A percentile compares a stretch with the other conserved stretches of the same genome.
phyloP scores from a whole-genome alignment of 2,329 filamentous ascomycete genomes.

The Cladosporium sp. region DNA sequence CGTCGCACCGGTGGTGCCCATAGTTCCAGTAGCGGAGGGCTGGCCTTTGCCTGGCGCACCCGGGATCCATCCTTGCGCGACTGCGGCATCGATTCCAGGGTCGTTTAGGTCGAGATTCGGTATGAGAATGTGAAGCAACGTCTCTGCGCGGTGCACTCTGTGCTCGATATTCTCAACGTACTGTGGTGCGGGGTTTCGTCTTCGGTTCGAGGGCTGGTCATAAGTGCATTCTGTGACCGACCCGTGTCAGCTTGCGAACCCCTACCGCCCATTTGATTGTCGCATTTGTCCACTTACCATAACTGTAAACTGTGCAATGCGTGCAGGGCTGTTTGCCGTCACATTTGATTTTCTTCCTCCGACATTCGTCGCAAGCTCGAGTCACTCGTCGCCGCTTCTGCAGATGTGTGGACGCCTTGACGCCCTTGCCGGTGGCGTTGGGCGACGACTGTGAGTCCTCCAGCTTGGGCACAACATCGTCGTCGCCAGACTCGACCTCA shows the following conservation, averaged over 20 bases:
- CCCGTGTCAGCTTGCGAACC: not conserved
- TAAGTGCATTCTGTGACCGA: constrained; percentile 75
- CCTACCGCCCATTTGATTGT: not conserved
- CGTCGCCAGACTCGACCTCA: constrained; percentile 26
- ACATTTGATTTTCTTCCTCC: constrained; percentile 57
- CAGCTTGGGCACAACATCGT: constrained; percentile 26
- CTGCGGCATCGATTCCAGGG: constrained; percentile 69
- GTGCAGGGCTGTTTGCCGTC: constrained; percentile 57
- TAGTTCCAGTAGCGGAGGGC: constrained; percentile 9
- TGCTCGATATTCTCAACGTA: constrained; percentile 86
- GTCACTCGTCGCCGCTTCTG: constrained; percentile 78
- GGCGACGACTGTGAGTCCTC: constrained; percentile 24
- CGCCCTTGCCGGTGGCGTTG: constrained; percentile 12
- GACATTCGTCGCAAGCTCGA: constrained; percentile 80
- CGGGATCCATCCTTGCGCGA: constrained; percentile 40
- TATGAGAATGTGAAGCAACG: constrained; percentile 69
- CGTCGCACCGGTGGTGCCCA: constrained; percentile 15
- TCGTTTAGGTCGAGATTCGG: constrained; percentile 82
- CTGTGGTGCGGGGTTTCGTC: constrained; percentile 83
- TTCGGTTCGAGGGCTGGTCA: constrained; percentile 86
- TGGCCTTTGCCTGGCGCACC: constrained; percentile 29
- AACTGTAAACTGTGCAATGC: constrained; percentile 96
- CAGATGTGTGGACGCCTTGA: constrained; percentile 23
- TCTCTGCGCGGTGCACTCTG: constrained; percentile 75
- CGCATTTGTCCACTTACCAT: constrained; percentile 56